These are phyloP conservation scores for Fusarium heterosporum DNA, from an alignment of 2,329 filamentous ascomycete genomes.

Conservation along the genomic window DNA sequence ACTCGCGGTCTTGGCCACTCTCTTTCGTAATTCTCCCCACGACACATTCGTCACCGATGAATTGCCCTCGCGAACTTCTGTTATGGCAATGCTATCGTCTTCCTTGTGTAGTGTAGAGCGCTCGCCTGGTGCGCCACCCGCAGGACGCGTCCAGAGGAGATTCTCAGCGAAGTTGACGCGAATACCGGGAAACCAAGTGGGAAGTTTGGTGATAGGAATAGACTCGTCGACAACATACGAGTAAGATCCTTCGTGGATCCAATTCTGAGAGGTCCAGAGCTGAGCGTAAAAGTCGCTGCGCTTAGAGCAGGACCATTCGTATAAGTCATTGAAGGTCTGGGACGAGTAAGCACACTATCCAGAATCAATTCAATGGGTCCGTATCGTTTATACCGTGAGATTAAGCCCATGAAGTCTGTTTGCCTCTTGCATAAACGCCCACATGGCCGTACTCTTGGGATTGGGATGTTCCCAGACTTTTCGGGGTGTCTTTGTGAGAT, in stretches of 20 bases:
- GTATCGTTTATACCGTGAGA: constrained; percentile 62
- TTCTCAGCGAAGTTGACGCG: constrained; percentile 85
- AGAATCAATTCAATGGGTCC: rapidly evolving
- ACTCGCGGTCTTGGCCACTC: constrained; percentile 69
- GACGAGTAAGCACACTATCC: neutral
- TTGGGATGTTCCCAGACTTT: constrained; percentile 77
- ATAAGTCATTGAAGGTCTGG: constrained; percentile 76
- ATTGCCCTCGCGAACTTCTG: constrained; percentile 77
- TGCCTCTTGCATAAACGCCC: constrained; percentile 72
- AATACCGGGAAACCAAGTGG: constrained; percentile 81
- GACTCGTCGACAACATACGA: constrained; percentile 74
- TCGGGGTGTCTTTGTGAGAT: constrained; percentile 57
- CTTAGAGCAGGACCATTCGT: constrained; percentile 73
- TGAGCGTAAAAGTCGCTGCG: constrained; percentile 74
- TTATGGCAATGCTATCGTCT: constrained; percentile 76
- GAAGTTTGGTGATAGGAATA: constrained; percentile 76
- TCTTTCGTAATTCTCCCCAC: constrained; percentile 73
- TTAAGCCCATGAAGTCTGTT: constrained; percentile 68
- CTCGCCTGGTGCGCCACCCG: constrained; percentile 56
- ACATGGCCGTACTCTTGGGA: constrained; percentile 72
- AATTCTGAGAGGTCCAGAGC: constrained; percentile 68
- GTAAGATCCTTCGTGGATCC: constrained; percentile 73
- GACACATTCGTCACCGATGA: constrained; percentile 67
- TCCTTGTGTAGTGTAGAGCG: constrained; percentile 72
- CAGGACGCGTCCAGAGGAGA: constrained; percentile 70